phyloP scores from a whole-genome alignment of 164 flowering plant species.

The Saururus chinensis region DNA sequence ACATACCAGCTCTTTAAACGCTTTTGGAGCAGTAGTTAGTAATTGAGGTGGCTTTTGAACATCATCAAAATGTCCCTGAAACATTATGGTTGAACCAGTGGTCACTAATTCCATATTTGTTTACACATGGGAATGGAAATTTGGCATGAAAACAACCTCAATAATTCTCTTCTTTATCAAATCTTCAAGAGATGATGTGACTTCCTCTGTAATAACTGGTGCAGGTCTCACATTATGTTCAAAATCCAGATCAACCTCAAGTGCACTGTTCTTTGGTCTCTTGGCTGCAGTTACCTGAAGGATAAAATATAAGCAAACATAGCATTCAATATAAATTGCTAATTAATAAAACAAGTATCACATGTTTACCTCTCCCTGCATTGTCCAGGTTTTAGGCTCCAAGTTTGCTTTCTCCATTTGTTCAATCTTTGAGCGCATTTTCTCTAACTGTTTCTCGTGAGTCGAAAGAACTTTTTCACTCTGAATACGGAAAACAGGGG shows the following conservation, averaged over 20 bases:
- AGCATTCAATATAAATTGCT: not conserved
- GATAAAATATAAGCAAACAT: slow-evolving; percentile 6
- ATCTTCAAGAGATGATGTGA: slow-evolving; percentile 73
- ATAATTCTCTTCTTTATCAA: slow-evolving; percentile 55
- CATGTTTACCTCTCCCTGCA: slow-evolving; percentile 81
- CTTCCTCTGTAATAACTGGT: slow-evolving; percentile 83
- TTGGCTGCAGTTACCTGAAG: slow-evolving; percentile 67
- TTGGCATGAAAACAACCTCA: slow-evolving; percentile 44
- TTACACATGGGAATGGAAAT: not conserved
- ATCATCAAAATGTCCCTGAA: slow-evolving; percentile 77
- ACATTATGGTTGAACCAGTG: not conserved
- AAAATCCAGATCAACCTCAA: slow-evolving; percentile 87
- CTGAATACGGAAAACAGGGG: slow-evolving; percentile 16
- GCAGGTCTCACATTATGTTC: slow-evolving; percentile 88
- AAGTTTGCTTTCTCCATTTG: slow-evolving; percentile 73
- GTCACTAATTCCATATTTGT: not conserved
- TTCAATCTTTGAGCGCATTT: slow-evolving; percentile 45
- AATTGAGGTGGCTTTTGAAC: slow-evolving; percentile 48
- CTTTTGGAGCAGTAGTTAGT: slow-evolving; percentile 58
- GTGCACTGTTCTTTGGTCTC: slow-evolving; percentile 89
- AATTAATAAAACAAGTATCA: not conserved
- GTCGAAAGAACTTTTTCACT: slow-evolving; percentile 54
- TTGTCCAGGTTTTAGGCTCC: slow-evolving; percentile 74
- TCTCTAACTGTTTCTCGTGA: slow-evolving; percentile 56
- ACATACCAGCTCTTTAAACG: slow-evolving; percentile 62